Percentiles rank a stretch among this genome's conserved stretches.
These are phyloP conservation scores for Cercophora scortea DNA, from an alignment of 495 filamentous ascomycete genomes.

Conservation along the genomic window DNA sequence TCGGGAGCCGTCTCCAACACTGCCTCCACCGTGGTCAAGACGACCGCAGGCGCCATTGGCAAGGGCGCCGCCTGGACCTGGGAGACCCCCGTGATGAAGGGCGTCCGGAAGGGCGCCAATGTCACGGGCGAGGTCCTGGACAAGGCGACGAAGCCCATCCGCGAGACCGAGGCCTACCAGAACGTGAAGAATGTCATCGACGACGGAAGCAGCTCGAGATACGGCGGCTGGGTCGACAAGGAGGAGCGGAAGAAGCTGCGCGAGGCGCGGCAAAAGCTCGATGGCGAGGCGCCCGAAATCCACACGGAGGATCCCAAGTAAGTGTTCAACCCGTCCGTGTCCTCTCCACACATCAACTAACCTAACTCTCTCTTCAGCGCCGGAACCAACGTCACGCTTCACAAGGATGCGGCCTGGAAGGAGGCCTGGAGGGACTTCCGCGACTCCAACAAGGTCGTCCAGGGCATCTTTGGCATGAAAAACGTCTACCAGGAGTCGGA, in stretches of 20 bases:
- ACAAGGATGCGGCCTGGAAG: constrained; percentile 95
- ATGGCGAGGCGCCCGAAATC: constrained; percentile 44
- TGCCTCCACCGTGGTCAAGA: constrained; percentile 71
- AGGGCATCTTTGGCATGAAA: constrained; percentile 76
- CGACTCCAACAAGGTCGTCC: constrained; percentile 81
- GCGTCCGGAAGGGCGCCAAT: constrained; percentile 77
- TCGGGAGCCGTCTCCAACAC: constrained; percentile 65
- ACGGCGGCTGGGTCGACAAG: constrained; percentile 93
- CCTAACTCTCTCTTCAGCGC: constrained; percentile 48
- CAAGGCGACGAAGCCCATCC: constrained; percentile 85
- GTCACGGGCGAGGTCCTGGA: constrained; percentile 80
- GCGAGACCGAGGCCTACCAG: constrained; percentile 90
- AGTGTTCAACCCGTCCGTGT: no score
- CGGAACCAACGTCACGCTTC: constrained; percentile 85
- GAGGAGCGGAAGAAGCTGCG: constrained; percentile 77
- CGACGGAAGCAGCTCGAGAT: constrained; percentile 90
- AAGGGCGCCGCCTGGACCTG: constrained; percentile 92
- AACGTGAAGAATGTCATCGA: constrained; percentile 93
- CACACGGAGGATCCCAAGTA: constrained; percentile 85
- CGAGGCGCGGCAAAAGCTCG: constrained; percentile 61
- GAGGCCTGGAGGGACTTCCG: constrained; percentile 91
- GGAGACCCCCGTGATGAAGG: constrained; percentile 90
- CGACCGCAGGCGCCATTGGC: constrained; percentile 77
- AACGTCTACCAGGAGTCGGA: constrained; percentile 88
- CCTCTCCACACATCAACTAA: no score